Evolutionary conservation across 2,329 filamentous ascomycete species (phyloP).

Genomic region (Emergomyces pasteurianus): DNA sequence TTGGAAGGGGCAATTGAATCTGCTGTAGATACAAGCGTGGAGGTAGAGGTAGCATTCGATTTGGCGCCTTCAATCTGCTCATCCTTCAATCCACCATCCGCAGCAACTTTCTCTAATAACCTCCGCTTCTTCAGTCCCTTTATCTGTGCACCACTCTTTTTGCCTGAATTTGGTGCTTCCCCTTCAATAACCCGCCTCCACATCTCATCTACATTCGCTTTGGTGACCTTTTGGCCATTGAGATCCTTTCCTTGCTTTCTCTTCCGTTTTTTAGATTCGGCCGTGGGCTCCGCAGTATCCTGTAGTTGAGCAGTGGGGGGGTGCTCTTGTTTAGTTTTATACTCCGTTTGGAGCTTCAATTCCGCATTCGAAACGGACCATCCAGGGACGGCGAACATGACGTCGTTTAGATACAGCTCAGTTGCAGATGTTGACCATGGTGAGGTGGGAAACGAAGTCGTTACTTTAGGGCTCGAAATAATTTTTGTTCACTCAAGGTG

Average conservation of each 20-base stretch:
- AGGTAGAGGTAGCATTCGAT: background rate
- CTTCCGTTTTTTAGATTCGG: conserved; percentile 28
- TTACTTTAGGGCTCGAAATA: background rate
- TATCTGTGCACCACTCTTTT: conserved; percentile 17
- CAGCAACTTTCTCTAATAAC: conserved; percentile 16
- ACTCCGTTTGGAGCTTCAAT: conserved; percentile 57
- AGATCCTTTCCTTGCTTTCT: conserved; percentile 37
- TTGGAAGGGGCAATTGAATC: background rate
- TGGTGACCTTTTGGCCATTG: conserved; percentile 40
- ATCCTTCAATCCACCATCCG: conserved; percentile 10
- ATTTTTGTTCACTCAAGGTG: background rate
- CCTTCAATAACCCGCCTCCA: conserved; percentile 70
- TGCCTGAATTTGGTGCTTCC: conserved; percentile 5
- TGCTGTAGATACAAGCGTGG: background rate
- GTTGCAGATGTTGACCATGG: background rate
- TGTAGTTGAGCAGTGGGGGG: conserved; percentile 39
- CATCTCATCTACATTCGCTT: conserved; percentile 61
- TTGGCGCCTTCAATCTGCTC: conserved; percentile 10
- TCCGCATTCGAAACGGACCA: conserved; percentile 68
- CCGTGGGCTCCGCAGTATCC: conserved; percentile 16
- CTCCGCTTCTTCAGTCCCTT: conserved; percentile 19
- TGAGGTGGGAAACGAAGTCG: background rate
- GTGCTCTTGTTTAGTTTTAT: conserved; percentile 44
- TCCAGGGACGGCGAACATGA: conserved; percentile 81
- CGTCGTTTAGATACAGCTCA: background rate